Conservation (phyloP, 768 basidiomycete species). For the Hebeloma cylindrosporum region DNA sequence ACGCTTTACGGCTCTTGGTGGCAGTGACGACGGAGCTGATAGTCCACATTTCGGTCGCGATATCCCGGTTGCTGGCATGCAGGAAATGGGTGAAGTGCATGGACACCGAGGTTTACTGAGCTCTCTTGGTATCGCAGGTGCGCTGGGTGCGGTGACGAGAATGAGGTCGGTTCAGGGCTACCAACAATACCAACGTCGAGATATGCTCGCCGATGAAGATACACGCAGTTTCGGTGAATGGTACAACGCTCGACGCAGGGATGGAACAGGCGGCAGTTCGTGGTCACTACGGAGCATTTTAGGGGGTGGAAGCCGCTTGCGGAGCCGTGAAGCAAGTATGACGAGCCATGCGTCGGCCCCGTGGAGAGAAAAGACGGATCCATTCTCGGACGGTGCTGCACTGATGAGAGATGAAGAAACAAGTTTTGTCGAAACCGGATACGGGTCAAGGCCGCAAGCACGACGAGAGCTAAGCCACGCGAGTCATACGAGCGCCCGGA, state of each 20-base stretch:
- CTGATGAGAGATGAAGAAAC: slow-evolving; percentile 37
- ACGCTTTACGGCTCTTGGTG: slow-evolving; percentile 30
- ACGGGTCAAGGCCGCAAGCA: slow-evolving; percentile 23
- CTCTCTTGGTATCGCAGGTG: slow-evolving; percentile 31
- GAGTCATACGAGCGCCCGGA: slow-evolving; percentile 38
- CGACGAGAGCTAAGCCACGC: slow-evolving; percentile 39
- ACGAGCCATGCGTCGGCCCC: slow-evolving; percentile 27
- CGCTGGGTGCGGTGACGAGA: slow-evolving; percentile 31
- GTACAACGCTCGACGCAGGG: slow-evolving; percentile 35
- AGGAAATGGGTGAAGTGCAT: slow-evolving; percentile 15
- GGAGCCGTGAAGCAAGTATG: slow-evolving; percentile 42
- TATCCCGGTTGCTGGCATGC: slow-evolving; percentile 33
- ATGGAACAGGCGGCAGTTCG: slow-evolving; percentile 45
- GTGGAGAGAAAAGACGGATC: slow-evolving; percentile 49
- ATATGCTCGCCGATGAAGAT: slow-evolving; percentile 83
- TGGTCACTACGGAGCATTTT: slow-evolving; percentile 56
- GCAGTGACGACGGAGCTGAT: slow-evolving; percentile 32
- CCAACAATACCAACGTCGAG: slow-evolving; percentile 45
- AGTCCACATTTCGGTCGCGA: slow-evolving; percentile 29
- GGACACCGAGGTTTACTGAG: slow-evolving; percentile 19
- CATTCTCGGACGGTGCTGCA: slow-evolving; percentile 47
- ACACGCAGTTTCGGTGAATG: slow-evolving; percentile 49
- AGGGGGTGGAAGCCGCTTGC: slow-evolving; percentile 32
- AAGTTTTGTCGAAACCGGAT: slow-evolving; percentile 25
- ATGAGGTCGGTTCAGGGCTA: slow-evolving; percentile 25